Evolutionary conservation across 75 land plant genomes (phyloP).

Genomic region (Pinus taeda): DNA sequence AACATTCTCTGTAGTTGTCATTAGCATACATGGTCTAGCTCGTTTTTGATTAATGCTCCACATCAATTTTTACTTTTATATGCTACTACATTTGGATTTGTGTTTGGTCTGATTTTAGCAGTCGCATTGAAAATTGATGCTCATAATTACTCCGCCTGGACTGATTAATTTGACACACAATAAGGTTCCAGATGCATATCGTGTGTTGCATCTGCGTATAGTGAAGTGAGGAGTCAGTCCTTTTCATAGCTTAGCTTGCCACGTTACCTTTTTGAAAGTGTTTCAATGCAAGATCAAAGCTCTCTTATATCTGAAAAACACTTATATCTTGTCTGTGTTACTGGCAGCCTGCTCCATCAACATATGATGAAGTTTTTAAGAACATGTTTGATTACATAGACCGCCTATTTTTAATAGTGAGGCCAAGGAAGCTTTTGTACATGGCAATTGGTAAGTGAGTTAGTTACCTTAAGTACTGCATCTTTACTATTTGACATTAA

Average conservation of each 20-base stretch:
- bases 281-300: background rate
- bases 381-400: slow-evolving; percentile 72
- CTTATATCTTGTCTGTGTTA: slow-evolving; percentile 13
- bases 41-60: background rate
- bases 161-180: background rate
- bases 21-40: background rate
- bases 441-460: slow-evolving; percentile 74
- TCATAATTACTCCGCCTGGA: background rate
- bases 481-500: background rate
- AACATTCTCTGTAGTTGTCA: background rate
- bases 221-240: background rate
- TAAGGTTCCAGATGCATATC: background rate
- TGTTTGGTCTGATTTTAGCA: slow-evolving; percentile 2
- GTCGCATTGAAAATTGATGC: too few relatives aligned
- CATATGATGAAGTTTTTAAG: slow-evolving; percentile 61
- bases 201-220: background rate
- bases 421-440: slow-evolving; percentile 82
- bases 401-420: slow-evolving; percentile 56
- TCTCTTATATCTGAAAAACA: background rate
- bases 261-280: background rate
- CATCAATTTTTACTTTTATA: background rate
- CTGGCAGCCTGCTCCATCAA: slow-evolving; percentile 42
- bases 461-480: background rate
- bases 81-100: background rate
- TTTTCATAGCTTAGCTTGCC: background rate